phyloP scores from a whole-genome alignment of 495 filamentous ascomycete species.

The Bacidia gigantensis region DNA sequence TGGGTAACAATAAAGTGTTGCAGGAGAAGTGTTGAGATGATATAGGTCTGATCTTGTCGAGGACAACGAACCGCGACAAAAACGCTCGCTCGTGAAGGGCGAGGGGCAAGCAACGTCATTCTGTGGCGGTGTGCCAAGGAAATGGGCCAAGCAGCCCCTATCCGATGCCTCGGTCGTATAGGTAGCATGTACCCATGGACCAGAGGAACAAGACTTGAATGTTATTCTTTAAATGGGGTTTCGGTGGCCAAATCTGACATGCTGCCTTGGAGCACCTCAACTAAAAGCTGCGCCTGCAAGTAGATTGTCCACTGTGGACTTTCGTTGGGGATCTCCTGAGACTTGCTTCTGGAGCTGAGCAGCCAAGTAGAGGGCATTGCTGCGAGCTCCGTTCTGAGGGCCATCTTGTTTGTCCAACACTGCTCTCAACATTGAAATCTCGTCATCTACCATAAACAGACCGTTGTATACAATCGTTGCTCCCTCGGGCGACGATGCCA shows the following conservation, averaged over 20 bases:
- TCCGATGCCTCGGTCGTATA: no score
- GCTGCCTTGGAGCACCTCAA: neutral
- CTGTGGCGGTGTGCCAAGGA: neutral
- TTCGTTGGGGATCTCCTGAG: neutral
- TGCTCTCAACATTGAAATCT: neutral
- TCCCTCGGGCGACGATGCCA: slow-evolving; percentile 41
- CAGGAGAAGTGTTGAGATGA: neutral
- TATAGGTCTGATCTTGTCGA: neutral
- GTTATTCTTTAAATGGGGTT: no score
- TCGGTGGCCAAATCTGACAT: no score
- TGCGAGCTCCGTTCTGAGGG: neutral
- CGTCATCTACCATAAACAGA: slow-evolving; percentile 31
- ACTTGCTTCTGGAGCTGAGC: neutral
- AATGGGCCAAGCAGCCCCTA: no score
- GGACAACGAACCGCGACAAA: neutral
- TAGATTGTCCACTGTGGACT: neutral
- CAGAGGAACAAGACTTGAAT: no score
- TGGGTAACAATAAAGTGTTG: neutral
- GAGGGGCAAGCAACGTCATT: neutral
- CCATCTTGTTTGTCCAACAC: neutral
- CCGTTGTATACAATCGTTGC: slow-evolving; percentile 35
- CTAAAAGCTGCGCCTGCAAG: neutral
- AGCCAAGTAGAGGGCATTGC: neutral
- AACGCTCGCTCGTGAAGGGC: neutral
- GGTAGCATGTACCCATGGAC: no score